Percentiles rank a stretch among this genome's conserved stretches.
phyloP scores from a whole-genome alignment of 257 asterid species.

The Nicotiana otophora region DNA sequence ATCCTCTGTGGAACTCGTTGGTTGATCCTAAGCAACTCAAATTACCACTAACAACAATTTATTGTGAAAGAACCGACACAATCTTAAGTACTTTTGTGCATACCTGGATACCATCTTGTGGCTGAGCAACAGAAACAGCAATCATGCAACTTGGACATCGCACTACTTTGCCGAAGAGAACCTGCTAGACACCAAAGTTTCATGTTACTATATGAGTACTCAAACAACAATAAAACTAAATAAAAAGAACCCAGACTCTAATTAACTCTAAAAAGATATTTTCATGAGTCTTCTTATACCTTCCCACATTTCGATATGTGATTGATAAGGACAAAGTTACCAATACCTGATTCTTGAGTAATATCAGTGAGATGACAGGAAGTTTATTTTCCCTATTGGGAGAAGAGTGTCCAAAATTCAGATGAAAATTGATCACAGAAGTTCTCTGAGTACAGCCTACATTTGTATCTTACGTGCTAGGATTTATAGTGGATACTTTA shows the following conservation, averaged over 20 bases:
- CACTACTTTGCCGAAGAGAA: constrained; percentile 90
- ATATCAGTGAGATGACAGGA: background rate
- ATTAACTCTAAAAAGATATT: background rate
- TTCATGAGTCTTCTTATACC: background rate
- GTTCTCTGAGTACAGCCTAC: background rate
- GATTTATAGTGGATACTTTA: background rate
- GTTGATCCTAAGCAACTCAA: background rate
- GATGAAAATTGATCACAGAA: background rate
- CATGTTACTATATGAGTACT: background rate
- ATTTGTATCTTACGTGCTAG: background rate
- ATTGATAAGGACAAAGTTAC: background rate
- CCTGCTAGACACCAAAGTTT: constrained; percentile 36
- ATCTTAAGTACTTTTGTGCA: constrained; percentile 16
- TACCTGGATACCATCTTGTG: constrained; percentile 97
- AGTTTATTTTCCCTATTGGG: background rate
- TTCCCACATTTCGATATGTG: background rate
- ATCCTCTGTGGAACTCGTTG: background rate
- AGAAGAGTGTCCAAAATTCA: background rate
- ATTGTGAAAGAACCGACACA: background rate
- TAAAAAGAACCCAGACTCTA: background rate
- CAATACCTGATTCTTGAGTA: background rate
- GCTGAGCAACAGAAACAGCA: constrained; percentile 86
- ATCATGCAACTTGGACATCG: constrained; percentile 84
- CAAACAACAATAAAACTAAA: background rate
- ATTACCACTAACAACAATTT: background rate